phyloP scores from a whole-genome alignment of 768 basidiomycete genomes.

The Amanita muscaria region DNA sequence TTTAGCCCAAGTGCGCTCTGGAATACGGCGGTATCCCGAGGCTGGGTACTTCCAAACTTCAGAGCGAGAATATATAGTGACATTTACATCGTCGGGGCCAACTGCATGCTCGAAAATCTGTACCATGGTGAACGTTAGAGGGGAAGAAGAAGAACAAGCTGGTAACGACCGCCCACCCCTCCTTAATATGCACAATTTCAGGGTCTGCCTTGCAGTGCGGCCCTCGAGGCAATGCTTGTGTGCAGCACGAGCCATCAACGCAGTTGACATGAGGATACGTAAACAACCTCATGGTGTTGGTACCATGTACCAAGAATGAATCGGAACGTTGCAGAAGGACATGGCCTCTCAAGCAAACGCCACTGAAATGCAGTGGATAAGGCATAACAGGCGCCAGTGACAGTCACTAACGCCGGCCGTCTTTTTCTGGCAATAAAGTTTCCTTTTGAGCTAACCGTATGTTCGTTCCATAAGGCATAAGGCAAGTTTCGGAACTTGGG shows the following conservation, averaged over 20 bases:
- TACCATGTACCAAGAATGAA: background rate
- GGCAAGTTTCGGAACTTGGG: constrained; percentile 2
- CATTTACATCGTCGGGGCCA: constrained; percentile 7
- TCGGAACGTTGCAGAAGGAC: too few species aligned
- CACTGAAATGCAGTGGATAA: too few species aligned
- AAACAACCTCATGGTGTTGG: background rate
- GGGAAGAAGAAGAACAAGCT: background rate
- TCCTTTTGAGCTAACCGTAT: background rate
- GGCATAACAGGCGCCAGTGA: too few species aligned
- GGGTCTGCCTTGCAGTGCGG: constrained; percentile 1
- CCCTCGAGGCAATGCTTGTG: constrained; percentile 6
- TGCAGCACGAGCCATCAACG: constrained; percentile 5
- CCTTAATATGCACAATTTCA: constrained; percentile 6
- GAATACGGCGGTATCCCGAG: constrained; percentile 1
- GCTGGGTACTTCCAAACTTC: constrained; percentile 4
- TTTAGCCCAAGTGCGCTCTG: constrained; percentile 9
- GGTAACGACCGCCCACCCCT: background rate
- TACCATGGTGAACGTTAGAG: constrained; percentile 5
- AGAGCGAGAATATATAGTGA: constrained; percentile 6
- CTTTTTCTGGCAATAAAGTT: constrained; percentile 2
- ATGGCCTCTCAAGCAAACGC: too few species aligned
- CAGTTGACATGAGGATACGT: constrained; percentile 7
- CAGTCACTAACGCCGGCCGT: background rate
- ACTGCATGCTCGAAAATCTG: constrained; percentile 5
- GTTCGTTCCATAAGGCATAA: too few species aligned